Evolutionary conservation across 2,329 filamentous ascomycete species (phyloP).

Genomic region (Paecilomyces niveus): DNA sequence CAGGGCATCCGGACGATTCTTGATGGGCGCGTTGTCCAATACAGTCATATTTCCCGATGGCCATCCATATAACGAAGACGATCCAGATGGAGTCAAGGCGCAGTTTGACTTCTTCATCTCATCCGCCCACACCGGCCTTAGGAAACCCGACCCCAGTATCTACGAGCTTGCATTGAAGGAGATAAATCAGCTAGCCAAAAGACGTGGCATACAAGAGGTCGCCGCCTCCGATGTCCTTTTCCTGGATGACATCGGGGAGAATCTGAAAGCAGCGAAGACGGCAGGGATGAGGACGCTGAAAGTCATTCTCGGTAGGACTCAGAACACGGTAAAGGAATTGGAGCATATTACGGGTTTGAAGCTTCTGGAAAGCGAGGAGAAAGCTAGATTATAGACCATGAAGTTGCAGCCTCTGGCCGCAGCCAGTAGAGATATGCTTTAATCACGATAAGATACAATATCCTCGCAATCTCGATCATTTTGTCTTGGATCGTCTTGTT

Average conservation of each 20-base stretch:
- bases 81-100: constrained; percentile 53
- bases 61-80: constrained; percentile 57
- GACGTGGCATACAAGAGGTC: constrained; percentile 51
- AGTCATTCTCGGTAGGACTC: constrained; percentile 69
- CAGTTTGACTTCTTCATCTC: constrained; percentile 84
- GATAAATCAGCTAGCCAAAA: constrained; percentile 56
- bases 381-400: constrained; percentile 24
- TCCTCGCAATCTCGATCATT: background rate
- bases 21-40: constrained; percentile 80
- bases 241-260: constrained; percentile 89
- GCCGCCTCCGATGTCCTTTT: constrained; percentile 68
- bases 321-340: constrained; percentile 73
- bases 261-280: constrained; percentile 70
- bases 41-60: constrained; percentile 77
- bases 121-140: constrained; percentile 75
- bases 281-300: constrained; percentile 78
- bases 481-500: background rate
- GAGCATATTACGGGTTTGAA: constrained; percentile 66
- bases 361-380: constrained; percentile 29
- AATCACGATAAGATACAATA: background rate
- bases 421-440: background rate
- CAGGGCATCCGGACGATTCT: constrained; percentile 55
- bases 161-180: constrained; percentile 66
- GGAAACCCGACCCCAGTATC: constrained; percentile 79
- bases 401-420: background rate